Evolutionary conservation across 495 filamentous ascomycete species (phyloP).

Genomic region (Talaromyces thailandensis): DNA sequence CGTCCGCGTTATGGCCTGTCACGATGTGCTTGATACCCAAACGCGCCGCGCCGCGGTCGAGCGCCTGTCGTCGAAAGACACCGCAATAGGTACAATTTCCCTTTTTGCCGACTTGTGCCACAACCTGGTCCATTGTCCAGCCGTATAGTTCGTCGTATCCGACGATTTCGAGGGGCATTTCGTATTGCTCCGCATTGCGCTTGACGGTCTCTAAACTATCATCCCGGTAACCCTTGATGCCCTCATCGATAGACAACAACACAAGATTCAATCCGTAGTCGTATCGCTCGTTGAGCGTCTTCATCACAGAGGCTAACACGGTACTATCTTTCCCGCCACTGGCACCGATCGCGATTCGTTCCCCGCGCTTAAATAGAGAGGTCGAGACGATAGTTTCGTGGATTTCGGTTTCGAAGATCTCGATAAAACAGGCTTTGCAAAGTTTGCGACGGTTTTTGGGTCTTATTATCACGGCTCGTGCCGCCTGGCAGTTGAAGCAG

Average conservation of each 20-base stretch:
- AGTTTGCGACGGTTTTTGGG: constrained; percentile 91
- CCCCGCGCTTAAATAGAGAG: constrained; percentile 71
- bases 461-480: constrained; percentile 79
- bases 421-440: constrained; percentile 80
- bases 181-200: constrained; percentile 81
- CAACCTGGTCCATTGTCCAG: constrained; percentile 99
- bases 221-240: constrained; percentile 93
- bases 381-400: constrained; percentile 82
- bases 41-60: constrained; percentile 84
- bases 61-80: constrained; percentile 87
- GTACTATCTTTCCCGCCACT: constrained; percentile 98
- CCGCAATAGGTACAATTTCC: constrained; percentile 99
- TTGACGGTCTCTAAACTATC: constrained; percentile 95
- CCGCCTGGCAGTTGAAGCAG: constrained; percentile 66
- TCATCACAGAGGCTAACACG: constrained; percentile 87
- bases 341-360: constrained; percentile 87
- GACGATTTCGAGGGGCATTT: constrained; percentile 82
- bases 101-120: constrained; percentile 91
- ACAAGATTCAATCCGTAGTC: constrained; percentile 79
- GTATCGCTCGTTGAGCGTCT: constrained; percentile 86
- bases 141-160: constrained; percentile 93
- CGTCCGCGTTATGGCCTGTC: constrained; percentile 95
- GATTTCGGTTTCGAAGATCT: constrained; percentile 83
- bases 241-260: constrained; percentile 89
- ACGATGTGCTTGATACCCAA: constrained; percentile 90